Evolutionary conservation across 73 alveolate genomes (phyloP), one percentile per base, ranked within the genome.

Genomic region (Blepharisma stoltei): DNA sequence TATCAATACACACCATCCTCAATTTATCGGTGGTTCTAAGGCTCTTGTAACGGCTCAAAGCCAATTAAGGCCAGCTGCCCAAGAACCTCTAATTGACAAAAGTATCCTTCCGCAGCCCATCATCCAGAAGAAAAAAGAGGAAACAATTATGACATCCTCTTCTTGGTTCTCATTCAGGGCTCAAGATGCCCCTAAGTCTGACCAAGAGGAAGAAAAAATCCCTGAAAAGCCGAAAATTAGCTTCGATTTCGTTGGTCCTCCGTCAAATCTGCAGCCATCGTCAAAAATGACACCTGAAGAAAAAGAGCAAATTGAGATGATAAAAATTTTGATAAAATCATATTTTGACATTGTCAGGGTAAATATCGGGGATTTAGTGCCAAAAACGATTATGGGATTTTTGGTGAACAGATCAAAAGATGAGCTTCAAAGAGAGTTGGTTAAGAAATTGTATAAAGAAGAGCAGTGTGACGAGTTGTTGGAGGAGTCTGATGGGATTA

Each of bases 1-100:
- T 73, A 89, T 93, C 32, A 91, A 93, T 75, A 81, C 96, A 7
- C 71, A 82, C 49, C 98, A 90, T 80, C 94, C 93, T 8, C 97
- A 93, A 70, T 90, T 88, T 78, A 88, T 90, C 0, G 90, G 89
- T 27, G 37, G 14, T 2, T 14, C n/a, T 2, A 38, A 60, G 2
- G 37, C 45, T 14, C 37, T 60, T 14, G 18, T 9, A 9, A 60
- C n/a, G 23, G 73, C 73, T 20, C 46, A 60, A 60, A 5, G 5
- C 14, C 46, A 60, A 50, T 32, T 32, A 32, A 32, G 41, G 41
- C 41, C 41, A 32, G 65, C 65, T 60, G 73, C 2, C 23, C n/a
- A 60, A 60, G 73, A 14, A 60, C 14, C 23, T 8, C n/a, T 14
- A 14, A 14, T 38, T 60, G 18, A 14, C 23, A 18, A 8, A 9